These are phyloP conservation scores for Thermochaetoides thermophila DNA, from an alignment of 495 filamentous ascomycete genomes.

Conservation along the genomic window DNA sequence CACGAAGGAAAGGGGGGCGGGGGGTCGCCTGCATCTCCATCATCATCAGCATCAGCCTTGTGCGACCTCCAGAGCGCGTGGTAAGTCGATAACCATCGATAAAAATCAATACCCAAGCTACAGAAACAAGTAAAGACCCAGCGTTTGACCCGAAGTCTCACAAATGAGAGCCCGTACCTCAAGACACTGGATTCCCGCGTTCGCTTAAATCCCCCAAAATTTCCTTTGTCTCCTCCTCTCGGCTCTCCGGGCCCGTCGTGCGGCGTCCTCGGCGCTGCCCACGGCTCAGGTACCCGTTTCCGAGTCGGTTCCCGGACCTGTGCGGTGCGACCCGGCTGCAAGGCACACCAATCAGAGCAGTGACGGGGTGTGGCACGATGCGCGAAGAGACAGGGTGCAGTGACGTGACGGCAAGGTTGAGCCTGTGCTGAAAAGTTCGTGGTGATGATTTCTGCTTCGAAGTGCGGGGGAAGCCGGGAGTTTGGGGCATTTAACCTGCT, in stretches of 20 bases:
- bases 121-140: too few relatives aligned
- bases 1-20: too few relatives aligned
- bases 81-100: too few relatives aligned
- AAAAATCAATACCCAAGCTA: too few relatives aligned
- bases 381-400: conserved; percentile 3
- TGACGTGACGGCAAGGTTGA: conserved; percentile 10
- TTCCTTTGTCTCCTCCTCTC: not conserved
- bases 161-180: conserved; percentile 3
- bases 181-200: too few relatives aligned
- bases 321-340: too few relatives aligned
- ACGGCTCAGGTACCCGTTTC: conserved; percentile 6
- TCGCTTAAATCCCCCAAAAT: not conserved
- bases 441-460: conserved; percentile 21
- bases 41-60: too few relatives aligned
- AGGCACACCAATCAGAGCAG: conserved; percentile 9
- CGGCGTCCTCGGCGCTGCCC: not conserved
- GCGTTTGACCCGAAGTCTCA: not conserved
- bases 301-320: too few relatives aligned
- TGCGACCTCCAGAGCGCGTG: too few relatives aligned
- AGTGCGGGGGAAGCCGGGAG: conserved; percentile 12
- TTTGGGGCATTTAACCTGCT: too few relatives aligned
- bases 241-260: not conserved
- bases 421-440: conserved; percentile 30
- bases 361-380: conserved; percentile 7
- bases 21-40: too few relatives aligned